Percentiles rank a stretch among this genome's conserved stretches.
Evolutionary conservation across 805 yeast species (phyloP).

Genomic region (Kluyveromyces aestuarii): DNA sequence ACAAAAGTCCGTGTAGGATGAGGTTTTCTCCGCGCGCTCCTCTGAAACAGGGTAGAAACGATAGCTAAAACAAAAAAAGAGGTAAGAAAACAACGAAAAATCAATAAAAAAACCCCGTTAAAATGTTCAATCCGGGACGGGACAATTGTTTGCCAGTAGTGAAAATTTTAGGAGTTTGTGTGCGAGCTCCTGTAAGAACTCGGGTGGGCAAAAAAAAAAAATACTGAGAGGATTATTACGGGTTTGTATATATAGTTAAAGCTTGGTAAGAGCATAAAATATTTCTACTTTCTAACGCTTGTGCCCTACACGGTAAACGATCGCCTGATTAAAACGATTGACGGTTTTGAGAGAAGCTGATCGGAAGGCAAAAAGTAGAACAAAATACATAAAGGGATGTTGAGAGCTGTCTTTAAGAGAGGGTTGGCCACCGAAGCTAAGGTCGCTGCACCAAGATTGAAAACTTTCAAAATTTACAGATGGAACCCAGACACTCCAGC

Average conservation of each 20-base stretch:
- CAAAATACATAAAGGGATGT: background rate
- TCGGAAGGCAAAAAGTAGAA: background rate
- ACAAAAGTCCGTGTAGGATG: too few relatives aligned
- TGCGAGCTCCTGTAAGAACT: background rate
- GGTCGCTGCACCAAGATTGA: conserved; percentile 51
- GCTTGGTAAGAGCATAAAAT: background rate
- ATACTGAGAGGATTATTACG: background rate
- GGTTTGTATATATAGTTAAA: background rate
- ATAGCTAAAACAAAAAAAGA: too few relatives aligned
- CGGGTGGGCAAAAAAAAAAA: background rate
- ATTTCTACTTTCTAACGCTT: background rate
- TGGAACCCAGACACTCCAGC: conserved; percentile 98
- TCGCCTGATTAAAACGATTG: too few relatives aligned
- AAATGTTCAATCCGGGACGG: background rate
- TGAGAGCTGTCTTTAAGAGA: conserved; percentile 10
- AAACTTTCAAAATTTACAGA: conserved; percentile 88
- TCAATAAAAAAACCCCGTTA: background rate
- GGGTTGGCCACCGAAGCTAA: conserved; percentile 35
- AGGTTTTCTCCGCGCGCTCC: background rate
- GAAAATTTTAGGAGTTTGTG: background rate
- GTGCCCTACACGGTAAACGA: too few relatives aligned
- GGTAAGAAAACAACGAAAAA: background rate
- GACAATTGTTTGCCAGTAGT: background rate
- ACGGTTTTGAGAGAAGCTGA: background rate
- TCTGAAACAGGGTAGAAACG: background rate